A percentile compares a stretch with the other conserved stretches of the same genome.
phyloP scores from a whole-genome alignment of 176 grass and related monocot genomes.

The Oryza officinalis region DNA sequence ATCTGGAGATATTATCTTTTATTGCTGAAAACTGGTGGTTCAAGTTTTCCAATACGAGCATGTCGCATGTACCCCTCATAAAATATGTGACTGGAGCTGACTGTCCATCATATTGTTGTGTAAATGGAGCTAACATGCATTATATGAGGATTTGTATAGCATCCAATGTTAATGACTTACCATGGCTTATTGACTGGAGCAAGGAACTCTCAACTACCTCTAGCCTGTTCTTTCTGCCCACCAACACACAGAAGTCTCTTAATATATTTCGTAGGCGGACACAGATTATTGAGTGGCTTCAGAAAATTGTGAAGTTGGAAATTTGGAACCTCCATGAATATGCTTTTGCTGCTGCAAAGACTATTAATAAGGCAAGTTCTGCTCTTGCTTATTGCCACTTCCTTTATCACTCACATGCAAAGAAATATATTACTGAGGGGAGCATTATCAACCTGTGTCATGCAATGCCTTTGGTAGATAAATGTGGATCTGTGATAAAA shows the following conservation, averaged over 20 bases:
- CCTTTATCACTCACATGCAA: conserved; percentile 51
- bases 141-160: conserved; percentile 48
- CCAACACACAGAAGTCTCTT: conserved; percentile 39
- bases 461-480: conserved; percentile 57
- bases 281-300: conserved; percentile 49
- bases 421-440: not conserved
- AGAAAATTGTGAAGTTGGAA: conserved; percentile 38
- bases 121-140: conserved; percentile 13
- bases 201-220: conserved; percentile 45
- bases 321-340: conserved; percentile 28
- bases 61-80: conserved; percentile 48
- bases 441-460: conserved; percentile 14
- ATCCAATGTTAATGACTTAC: conserved; percentile 16
- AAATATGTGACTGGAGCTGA: conserved; percentile 49
- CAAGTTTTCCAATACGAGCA: conserved; percentile 36
- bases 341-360: not conserved
- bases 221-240: conserved; percentile 40
- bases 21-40: conserved; percentile 39
- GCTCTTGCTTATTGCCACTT: conserved; percentile 58
- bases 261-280: not conserved
- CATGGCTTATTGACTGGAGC: conserved; percentile 68
- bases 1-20: conserved; percentile 58
- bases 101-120: conserved; percentile 39
- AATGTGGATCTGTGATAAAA: conserved; percentile 31
- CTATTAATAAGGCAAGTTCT: conserved; percentile 31